Evolutionary conservation across 2,329 filamentous ascomycete genomes (phyloP).

Genomic region (Neofusicoccum sp.): DNA sequence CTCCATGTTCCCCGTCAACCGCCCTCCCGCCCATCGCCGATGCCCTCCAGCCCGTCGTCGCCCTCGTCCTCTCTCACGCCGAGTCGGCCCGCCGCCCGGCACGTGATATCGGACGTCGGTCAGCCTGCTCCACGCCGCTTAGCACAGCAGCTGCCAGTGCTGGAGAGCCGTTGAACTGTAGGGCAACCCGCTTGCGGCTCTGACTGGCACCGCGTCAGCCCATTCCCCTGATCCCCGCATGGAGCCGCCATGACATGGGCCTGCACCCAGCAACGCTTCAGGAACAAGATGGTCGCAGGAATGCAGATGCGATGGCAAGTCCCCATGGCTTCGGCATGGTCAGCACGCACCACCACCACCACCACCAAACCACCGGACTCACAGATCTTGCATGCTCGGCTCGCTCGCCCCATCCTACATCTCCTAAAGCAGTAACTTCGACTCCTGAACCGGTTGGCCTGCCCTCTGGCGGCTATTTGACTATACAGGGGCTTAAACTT

Average conservation of each 20-base stretch:
- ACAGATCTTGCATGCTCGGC: neutral
- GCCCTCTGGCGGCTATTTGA: neutral
- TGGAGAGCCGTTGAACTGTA: conserved; percentile 3
- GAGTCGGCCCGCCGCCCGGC: neutral
- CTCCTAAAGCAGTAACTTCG: neutral
- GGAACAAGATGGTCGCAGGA: conserved; percentile 11
- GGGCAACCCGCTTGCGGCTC: neutral
- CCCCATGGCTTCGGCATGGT: neutral
- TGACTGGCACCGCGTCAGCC: conserved; percentile 8
- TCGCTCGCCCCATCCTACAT: neutral
- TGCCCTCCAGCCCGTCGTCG: neutral
- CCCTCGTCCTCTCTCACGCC: neutral
- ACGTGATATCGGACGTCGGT: neutral
- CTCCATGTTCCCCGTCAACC: conserved; percentile 1
- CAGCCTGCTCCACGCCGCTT: neutral
- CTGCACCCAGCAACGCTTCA: conserved; percentile 14
- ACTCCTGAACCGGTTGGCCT: neutral
- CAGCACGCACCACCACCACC: neutral
- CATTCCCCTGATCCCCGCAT: conserved; percentile 14
- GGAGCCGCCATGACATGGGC: conserved; percentile 8
- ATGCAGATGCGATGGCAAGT: neutral
- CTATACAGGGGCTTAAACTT: neutral
- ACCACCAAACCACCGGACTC: neutral
- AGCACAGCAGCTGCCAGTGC: neutral
- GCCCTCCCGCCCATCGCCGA: conserved; percentile 1